phyloP scores from a whole-genome alignment of 495 filamentous ascomycete species.

The Neurospora sp. region DNA sequence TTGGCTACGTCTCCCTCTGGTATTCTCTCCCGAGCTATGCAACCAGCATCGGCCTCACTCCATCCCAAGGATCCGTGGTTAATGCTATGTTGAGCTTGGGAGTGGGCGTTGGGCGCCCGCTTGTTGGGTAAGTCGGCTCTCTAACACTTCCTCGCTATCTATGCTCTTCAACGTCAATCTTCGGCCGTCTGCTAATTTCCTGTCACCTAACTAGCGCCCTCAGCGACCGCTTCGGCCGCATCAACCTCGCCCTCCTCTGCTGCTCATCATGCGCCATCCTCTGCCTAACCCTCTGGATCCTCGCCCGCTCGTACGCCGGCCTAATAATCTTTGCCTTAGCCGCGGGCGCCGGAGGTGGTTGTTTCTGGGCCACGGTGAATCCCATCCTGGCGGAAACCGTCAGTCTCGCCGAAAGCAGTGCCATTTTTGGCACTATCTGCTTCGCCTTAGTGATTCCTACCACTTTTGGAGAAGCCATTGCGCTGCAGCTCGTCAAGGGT shows the following conservation, averaged over 20 bases:
- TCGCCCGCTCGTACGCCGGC: constrained; percentile 51
- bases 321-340: constrained; percentile 59
- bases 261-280: constrained; percentile 8
- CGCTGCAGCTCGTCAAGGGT: constrained; percentile 9
- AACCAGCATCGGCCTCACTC: constrained; percentile 43
- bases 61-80: constrained; percentile 53
- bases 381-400: constrained; percentile 72
- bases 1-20: constrained; percentile 55
- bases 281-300: constrained; percentile 56
- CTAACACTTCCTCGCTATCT: background rate
- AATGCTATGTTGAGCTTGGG: constrained; percentile 59
- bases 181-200: background rate
- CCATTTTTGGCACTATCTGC: constrained; percentile 5
- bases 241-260: constrained; percentile 45
- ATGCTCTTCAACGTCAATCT: background rate
- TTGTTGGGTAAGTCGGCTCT: constrained; percentile 40
- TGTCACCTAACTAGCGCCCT: constrained; percentile 12
- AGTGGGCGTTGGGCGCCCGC: constrained; percentile 51
- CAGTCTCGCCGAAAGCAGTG: constrained; percentile 36
- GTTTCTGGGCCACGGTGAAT: constrained; percentile 62
- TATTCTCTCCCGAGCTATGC: constrained; percentile 60
- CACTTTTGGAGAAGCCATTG: constrained; percentile 10
- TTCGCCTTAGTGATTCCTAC: constrained; percentile 11
- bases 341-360: constrained; percentile 52
- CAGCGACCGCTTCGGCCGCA: constrained; percentile 50